Conservation (phyloP, 345 rosid genomes). For the Linum trigynum region DNA sequence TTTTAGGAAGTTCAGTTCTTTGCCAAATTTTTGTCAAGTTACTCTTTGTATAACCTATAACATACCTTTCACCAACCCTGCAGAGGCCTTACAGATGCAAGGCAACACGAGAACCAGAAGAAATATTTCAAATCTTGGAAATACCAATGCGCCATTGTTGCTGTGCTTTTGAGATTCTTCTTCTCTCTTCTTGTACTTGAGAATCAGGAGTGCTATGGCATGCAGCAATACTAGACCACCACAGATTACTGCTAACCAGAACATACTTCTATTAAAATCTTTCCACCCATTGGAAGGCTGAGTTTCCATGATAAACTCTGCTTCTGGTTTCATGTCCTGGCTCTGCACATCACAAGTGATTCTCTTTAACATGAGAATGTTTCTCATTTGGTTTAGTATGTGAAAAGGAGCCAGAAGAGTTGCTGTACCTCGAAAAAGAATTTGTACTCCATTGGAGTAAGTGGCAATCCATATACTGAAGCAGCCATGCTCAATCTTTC, state of each 20-base stretch:
- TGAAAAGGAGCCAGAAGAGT: constrained; percentile 1
- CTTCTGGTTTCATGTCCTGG: constrained; percentile 53
- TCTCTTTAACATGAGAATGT: neutral
- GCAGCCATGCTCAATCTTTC: constrained; percentile 29
- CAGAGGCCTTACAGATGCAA: constrained; percentile 58
- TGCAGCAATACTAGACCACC: constrained; percentile 63
- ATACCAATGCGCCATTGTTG: constrained; percentile 50
- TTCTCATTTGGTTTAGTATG: neutral
- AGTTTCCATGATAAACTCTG: constrained; percentile 43
- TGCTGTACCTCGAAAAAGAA: constrained; percentile 60
- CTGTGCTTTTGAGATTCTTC: constrained; percentile 26
- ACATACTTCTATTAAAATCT: constrained; percentile 74
- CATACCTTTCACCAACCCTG: constrained; percentile 57
- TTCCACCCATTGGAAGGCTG: constrained; percentile 62
- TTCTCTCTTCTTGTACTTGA: constrained; percentile 39
- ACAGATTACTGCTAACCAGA: constrained; percentile 70
- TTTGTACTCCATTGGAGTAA: constrained; percentile 61
- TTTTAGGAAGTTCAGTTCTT: too few relatives aligned
- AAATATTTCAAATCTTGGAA: constrained; percentile 82
- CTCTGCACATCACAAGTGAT: constrained; percentile 39
- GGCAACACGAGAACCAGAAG: constrained; percentile 67
- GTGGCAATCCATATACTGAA: constrained; percentile 56
- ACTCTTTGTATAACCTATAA: neutral
- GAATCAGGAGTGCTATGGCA: constrained; percentile 35
- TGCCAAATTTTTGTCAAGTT: neutral